A percentile compares a stretch with the other conserved stretches of the same genome.
phyloP scores from a whole-genome alignment of 805 yeast genomes.

The Dipodascus albidus region DNA sequence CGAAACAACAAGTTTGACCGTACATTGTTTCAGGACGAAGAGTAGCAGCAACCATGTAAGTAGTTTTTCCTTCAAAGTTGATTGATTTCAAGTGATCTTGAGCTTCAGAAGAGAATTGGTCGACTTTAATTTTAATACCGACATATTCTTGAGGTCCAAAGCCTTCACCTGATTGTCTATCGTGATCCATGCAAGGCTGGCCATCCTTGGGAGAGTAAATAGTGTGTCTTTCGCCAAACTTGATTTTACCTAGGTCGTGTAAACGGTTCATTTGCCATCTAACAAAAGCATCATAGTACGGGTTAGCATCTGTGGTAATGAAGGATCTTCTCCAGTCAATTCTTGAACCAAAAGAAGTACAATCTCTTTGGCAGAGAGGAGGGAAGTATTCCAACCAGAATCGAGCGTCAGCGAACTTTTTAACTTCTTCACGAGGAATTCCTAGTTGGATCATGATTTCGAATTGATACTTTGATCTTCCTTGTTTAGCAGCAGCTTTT shows the following conservation, averaged over 20 bases:
- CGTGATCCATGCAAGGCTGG: slow-evolving; percentile 99
- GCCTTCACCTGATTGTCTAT: slow-evolving; percentile 94
- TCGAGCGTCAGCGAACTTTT: slow-evolving; percentile 81
- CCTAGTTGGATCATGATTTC: slow-evolving; percentile 96
- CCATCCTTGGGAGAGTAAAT: slow-evolving; percentile 96
- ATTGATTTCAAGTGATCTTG: slow-evolving; percentile 34
- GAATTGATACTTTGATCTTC: slow-evolving; percentile 87
- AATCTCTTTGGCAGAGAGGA: slow-evolving; percentile 72
- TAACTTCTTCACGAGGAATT: slow-evolving; percentile 69
- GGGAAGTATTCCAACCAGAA: slow-evolving; percentile 92
- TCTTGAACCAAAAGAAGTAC: slow-evolving; percentile 75
- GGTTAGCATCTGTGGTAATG: slow-evolving; percentile 91
- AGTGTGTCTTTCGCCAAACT: slow-evolving; percentile 96
- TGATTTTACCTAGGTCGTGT: slow-evolving; percentile 78
- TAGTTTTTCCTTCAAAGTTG: slow-evolving; percentile 43
- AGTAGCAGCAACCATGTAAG: slow-evolving; percentile 89
- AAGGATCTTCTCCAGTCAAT: slow-evolving; percentile 97
- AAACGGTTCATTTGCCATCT: slow-evolving; percentile 94
- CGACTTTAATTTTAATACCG: slow-evolving; percentile 74
- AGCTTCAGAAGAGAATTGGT: slow-evolving; percentile 49
- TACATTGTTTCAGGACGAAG: slow-evolving; percentile 98
- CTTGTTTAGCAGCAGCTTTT: slow-evolving; percentile 88
- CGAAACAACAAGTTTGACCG: slow-evolving; percentile 97
- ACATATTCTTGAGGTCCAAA: slow-evolving; percentile 94
- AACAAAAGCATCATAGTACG: slow-evolving; percentile 87